Evolutionary conservation across 108 stramenopile species (phyloP), one percentile per base, ranked within the genome.

Genomic region (Discostella stelligeroides): DNA sequence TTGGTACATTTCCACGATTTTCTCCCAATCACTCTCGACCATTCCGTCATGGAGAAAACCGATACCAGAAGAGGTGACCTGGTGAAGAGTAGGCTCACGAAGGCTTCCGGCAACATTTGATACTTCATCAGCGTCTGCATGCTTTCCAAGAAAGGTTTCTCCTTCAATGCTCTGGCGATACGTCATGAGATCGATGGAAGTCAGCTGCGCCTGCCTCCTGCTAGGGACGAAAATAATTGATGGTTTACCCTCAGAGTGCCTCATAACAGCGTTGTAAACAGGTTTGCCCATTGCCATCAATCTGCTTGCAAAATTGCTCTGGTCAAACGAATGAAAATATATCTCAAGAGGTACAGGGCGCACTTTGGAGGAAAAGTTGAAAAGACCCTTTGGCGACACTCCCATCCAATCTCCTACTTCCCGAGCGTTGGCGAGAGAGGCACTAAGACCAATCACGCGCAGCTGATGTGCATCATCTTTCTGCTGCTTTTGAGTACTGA

Each of bases 371-470:
- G 92, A 89, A 84, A 99, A 98, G 77, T 97, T 97, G 85, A 97
- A 97, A 15, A 96, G 62, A 48, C 87, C 89, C 63, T 91, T 88
- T 20, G 65, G 58, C 7, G 95, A 61, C 11, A 95, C 98, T 18
- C 99, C 98, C 81, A 99, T 88, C 98, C 98, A 98, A 57, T 97
- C 99, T 24, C 92, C 99, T 7, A 99, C 87, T 73, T 99, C 99
- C 55, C 92, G 88, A 0, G 97, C 97, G 80, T 99, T 98, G 21
- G 99, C 98, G 21, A 98, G 68, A 6, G 97, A 95, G 7, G 97
- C 92, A 59, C 92, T 84, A 23, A 98, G 73, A 25, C 97, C 97
- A 21, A 99, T 87, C 71, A 99, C 92, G 24, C 99, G 95, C 48
- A 91, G 60, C 29, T 70, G 63, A 14, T 42, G 72, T 11, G 63